Conservation (phyloP, 768 basidiomycete genomes). For the Leccinellum albellum region DNA sequence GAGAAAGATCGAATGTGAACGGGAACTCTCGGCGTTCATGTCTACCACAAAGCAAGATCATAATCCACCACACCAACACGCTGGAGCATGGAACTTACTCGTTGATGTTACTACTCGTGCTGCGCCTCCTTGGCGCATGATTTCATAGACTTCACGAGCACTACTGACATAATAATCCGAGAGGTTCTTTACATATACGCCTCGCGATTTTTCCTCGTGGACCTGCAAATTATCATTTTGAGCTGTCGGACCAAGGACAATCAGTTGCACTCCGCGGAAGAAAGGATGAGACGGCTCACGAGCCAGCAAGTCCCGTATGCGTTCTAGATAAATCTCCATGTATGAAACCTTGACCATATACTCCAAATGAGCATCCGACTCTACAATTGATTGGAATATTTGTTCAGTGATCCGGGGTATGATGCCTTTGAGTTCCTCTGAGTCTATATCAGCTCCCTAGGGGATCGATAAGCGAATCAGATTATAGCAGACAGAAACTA, state of each 20-base stretch:
- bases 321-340: slow-evolving; percentile 99
- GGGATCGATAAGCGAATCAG: slow-evolving; percentile 7
- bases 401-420: slow-evolving; percentile 99
- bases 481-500: neutral
- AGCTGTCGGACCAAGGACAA: slow-evolving; percentile 41
- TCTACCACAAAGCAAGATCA: slow-evolving; percentile 45
- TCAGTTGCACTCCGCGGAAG: slow-evolving; percentile 4
- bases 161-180: slow-evolving; percentile 98
- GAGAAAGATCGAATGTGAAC: slow-evolving; percentile 98
- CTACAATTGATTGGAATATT: slow-evolving; percentile 96
- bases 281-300: slow-evolving; percentile 53
- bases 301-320: slow-evolving; percentile 89
- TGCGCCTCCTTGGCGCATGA: slow-evolving; percentile 94
- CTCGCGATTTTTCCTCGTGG: slow-evolving; percentile 96
- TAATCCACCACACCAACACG: neutral
- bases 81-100: slow-evolving; percentile 51
- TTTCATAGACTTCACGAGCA: slow-evolving; percentile 94
- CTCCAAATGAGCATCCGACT: slow-evolving; percentile 92
- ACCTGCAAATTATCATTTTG: slow-evolving; percentile 98
- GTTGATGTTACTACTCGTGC: slow-evolving; percentile 92
- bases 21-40: slow-evolving; percentile 99
- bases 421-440: slow-evolving; percentile 88
- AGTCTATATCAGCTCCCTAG: slow-evolving; percentile 96
- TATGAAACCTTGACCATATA: slow-evolving; percentile 99
- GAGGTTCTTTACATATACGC: slow-evolving; percentile 96